Base-by-base conservation (phyloP, 192 early-diverging fungal genomes). In the Backusella circina region DNA sequence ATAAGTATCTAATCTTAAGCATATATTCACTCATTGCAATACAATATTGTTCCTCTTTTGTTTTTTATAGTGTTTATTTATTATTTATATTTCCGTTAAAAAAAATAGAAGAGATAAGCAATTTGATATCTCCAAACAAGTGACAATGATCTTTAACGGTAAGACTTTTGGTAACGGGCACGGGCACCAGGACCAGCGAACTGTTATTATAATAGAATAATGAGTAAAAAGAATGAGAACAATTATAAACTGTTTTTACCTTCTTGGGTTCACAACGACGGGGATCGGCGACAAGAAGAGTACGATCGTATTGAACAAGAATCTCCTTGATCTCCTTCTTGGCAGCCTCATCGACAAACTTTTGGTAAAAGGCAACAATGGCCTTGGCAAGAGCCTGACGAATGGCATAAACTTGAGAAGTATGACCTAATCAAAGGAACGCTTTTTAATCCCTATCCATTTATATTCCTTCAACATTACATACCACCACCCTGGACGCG, bases 261-360 rank as follows among this genome's bases (percentile, higher is more conserved):
- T 98, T 99, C 96, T 99, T 99, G 88, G 98, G 95, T 86, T 99
- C 98, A 90, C 94, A 95, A 83, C 98, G 96, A 87, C 98, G 96
- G 75, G 97, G 96, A 87, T 98, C 97, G 77, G 97, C 97, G 77
- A 99, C 98, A 67, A 99, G 93, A 71, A 99, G 95, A 82, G 95
- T 91, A 88, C 97, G 94, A 91, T 99, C 98, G 91, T 95, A 97
- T 83, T 82, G 77, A 47, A 93, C 86, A 71, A 96, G 88, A 71
- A 92, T 88, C 79, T 97, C 95, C 91, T 96, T 97, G 89, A 99
- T 95, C 89, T 98, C 97, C 90, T 97, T 97, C 94, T 99, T 99
- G 84, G 96, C 93, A 72, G 95, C 97, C 88, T 99, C 98, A 88
- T 99, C 98, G 74, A 99, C 96, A 85, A 88, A 99, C 93, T 99